Evolutionary conservation across 2,329 filamentous ascomycete species (phyloP).

Genomic region (Cordyceps cicadae): DNA sequence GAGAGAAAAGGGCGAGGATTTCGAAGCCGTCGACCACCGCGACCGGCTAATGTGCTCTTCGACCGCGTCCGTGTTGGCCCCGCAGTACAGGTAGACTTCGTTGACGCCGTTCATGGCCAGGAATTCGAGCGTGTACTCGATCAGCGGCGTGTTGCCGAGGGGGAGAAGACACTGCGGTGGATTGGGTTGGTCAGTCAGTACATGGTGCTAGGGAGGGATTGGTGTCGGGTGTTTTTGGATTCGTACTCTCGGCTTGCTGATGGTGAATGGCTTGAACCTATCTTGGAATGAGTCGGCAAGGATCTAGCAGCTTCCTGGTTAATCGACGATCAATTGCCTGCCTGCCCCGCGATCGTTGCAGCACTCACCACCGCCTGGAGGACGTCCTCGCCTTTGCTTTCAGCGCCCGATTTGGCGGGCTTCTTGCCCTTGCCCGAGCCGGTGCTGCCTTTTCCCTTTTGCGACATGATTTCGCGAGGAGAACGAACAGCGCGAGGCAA

Average conservation of each 20-base stretch:
- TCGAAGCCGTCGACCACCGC: slow-evolving; percentile 54
- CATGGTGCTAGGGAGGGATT: neutral
- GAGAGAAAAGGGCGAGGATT: slow-evolving; percentile 59
- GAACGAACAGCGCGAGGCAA: slow-evolving; percentile 12
- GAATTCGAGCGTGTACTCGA: slow-evolving; percentile 97
- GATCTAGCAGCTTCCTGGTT: slow-evolving; percentile 42
- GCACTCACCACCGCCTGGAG: slow-evolving; percentile 48
- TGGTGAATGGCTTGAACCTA: slow-evolving; percentile 78
- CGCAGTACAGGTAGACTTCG: slow-evolving; percentile 87
- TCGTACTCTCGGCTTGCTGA: slow-evolving; percentile 75
- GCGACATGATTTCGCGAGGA: slow-evolving; percentile 29
- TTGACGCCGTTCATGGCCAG: slow-evolving; percentile 92
- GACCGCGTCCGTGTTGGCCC: slow-evolving; percentile 76
- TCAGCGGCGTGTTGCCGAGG: slow-evolving; percentile 85
- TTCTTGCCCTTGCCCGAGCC: slow-evolving; percentile 44
- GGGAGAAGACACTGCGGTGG: slow-evolving; percentile 71
- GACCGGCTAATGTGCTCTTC: slow-evolving; percentile 80
- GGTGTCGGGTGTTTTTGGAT: neutral
- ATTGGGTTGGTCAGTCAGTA: slow-evolving; percentile 18
- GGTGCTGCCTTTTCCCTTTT: slow-evolving; percentile 33
- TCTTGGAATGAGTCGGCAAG: slow-evolving; percentile 94
- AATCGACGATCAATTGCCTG: neutral
- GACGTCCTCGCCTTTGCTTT: slow-evolving; percentile 49
- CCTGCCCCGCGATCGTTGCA: slow-evolving; percentile 14
- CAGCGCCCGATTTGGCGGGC: slow-evolving; percentile 39